Base-by-base conservation (phyloP, 805 yeast genomes). In the Zygotorulaspora chibaensis region DNA sequence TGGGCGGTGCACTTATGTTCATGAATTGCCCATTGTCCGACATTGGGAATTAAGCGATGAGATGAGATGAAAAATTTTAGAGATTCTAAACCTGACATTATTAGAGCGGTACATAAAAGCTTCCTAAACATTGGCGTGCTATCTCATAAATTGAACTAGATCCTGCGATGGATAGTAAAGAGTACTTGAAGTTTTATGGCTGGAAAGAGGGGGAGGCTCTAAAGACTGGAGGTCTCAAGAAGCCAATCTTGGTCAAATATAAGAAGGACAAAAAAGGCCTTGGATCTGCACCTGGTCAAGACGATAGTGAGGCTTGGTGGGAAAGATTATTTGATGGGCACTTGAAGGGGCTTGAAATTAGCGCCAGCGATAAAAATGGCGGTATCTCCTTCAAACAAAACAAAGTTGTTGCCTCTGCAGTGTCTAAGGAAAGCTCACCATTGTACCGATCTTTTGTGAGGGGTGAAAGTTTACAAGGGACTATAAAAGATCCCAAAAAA, bases 281-380 rank as follows among this genome's bases (percentile, higher is more conserved):
- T 20, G 99, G 99, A 0, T 83, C 84, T 60, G 81, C 79, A 20
- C 69, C 72, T 38, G 75, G 76, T 18, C 69, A 72, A 8, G 83
- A 80, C 42, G 93, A 87, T 54, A 77, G 82, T 12, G 96, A 87
- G 53, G 84, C 87, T 38, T 91, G 99, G 99, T 91, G 99, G 99
- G 99, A 91, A 55, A 76, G 87, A 52, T 72, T 91, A 37, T 93
- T 93, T 69, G 97, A 91, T 65, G 96, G 96, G 1, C 96, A 89
- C 54, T 73, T 91, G 52, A 87, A 87, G 59, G 77, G 80, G 8
- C 63, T 93, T 41, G 88, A 86, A 47, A 87, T 87, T 7, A 63
- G 52, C 16, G 50, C 47, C 12, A 55, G 43, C 15, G 47, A 55
- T 2, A 62, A 57, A 12, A 66, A 58, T 3, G 61, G 58, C 3